These are phyloP conservation scores for Cladorrhinum samala DNA, from an alignment of 495 filamentous ascomycete genomes.

Conservation along the genomic window DNA sequence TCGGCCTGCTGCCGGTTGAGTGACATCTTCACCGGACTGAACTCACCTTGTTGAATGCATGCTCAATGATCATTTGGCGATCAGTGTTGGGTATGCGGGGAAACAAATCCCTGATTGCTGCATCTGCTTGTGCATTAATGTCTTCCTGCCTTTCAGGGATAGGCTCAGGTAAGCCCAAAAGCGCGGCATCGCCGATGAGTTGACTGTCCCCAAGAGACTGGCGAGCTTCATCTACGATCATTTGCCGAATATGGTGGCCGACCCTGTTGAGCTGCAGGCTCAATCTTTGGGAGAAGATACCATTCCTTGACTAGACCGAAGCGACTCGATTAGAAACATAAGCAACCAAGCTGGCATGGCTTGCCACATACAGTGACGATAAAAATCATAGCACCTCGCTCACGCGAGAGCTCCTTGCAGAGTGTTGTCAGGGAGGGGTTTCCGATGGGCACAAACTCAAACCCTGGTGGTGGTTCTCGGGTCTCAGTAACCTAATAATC, in stretches of 20 bases:
- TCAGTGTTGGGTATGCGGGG: constrained; percentile 78
- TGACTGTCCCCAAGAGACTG: constrained; percentile 21
- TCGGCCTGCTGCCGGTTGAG: constrained; percentile 1
- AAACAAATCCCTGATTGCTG: constrained; percentile 73
- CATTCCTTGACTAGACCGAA: constrained; percentile 6
- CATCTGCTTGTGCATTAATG: constrained; percentile 66
- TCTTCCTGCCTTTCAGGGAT: constrained; percentile 54
- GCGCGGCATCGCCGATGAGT: constrained; percentile 12
- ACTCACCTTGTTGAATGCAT: constrained; percentile 76
- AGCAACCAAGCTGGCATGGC: not conserved
- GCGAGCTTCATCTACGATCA: constrained; percentile 45
- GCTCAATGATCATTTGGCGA: constrained; percentile 67
- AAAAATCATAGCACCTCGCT: constrained; percentile 59
- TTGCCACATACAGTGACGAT: constrained; percentile 66
- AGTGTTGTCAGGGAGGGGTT: constrained; percentile 64
- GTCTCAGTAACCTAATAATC: constrained; percentile 38
- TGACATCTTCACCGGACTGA: not conserved
- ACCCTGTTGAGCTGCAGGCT: constrained; percentile 60
- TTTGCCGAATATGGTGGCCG: constrained; percentile 66
- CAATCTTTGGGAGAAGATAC: constrained; percentile 11
- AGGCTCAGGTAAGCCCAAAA: constrained; percentile 38
- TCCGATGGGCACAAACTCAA: constrained; percentile 77
- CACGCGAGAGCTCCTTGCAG: constrained; percentile 76
- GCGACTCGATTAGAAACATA: not conserved
- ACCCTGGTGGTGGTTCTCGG: constrained; percentile 60